Conservation (phyloP, 192 early-diverging fungal genomes). For the Borealophlyctis nickersoniae region DNA sequence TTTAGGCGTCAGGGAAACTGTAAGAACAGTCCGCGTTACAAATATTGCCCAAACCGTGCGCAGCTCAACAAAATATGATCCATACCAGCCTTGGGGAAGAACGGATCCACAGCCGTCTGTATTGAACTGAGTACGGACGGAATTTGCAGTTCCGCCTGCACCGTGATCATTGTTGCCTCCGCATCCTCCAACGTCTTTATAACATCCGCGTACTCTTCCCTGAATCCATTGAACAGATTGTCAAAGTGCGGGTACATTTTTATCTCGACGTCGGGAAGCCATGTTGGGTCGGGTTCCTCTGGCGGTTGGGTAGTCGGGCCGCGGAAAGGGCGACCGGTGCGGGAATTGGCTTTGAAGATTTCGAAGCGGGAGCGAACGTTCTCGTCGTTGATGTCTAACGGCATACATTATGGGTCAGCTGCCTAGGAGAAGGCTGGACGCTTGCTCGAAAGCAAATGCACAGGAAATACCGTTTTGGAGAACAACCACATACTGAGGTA, state of each 20-base stretch:
- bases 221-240: slow-evolving; percentile 42
- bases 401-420: too few species aligned
- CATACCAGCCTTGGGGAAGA: slow-evolving; percentile 39
- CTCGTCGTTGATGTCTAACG: slow-evolving; percentile 45
- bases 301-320: too few species aligned
- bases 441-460: too few species aligned
- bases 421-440: too few species aligned
- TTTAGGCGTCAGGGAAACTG: slow-evolving; percentile 20
- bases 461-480: slow-evolving; percentile 46
- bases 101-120: slow-evolving; percentile 41
- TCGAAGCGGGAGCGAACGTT: slow-evolving; percentile 13
- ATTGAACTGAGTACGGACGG: slow-evolving; percentile 35
- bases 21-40: too few species aligned
- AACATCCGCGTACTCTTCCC: slow-evolving; percentile 38
- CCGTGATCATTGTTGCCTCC: slow-evolving; percentile 20
- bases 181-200: slow-evolving; percentile 32
- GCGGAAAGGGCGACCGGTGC: slow-evolving; percentile 24
- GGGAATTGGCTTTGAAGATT: slow-evolving; percentile 17
- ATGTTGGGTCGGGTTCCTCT: slow-evolving; percentile 1
- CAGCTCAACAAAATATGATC: neutral
- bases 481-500: slow-evolving; percentile 32
- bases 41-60: neutral
- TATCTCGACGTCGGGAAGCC: slow-evolving; percentile 8
- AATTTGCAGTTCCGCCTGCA: slow-evolving; percentile 25
- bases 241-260: slow-evolving; percentile 47